These are phyloP conservation scores for Rhipidocladum racemiflorum DNA, from an alignment of 176 grass and related monocot species.

Conservation along the genomic window DNA sequence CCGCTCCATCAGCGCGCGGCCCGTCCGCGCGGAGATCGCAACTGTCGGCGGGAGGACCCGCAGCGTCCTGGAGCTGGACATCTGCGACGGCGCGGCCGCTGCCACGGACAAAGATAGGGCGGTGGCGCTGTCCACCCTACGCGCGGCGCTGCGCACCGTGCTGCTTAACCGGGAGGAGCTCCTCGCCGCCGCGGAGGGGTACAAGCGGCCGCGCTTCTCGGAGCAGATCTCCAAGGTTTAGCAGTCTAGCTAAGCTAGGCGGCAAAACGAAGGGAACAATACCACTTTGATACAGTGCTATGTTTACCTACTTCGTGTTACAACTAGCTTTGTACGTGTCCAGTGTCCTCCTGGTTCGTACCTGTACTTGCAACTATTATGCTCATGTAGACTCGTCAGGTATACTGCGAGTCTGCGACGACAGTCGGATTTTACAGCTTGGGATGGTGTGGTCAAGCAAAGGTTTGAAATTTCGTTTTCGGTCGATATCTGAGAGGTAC, in stretches of 20 bases:
- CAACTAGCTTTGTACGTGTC: not conserved
- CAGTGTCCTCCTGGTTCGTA: not conserved
- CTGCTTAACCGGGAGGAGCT: conserved; percentile 52
- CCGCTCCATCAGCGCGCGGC: conserved; percentile 60
- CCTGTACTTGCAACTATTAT: conserved; percentile 7
- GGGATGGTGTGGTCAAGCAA: not conserved
- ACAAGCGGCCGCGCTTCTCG: conserved; percentile 61
- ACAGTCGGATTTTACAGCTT: not conserved
- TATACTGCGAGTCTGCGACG: not conserved
- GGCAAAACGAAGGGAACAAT: conserved; percentile 4
- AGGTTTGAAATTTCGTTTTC: too few relatives aligned
- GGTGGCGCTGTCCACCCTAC: conserved; percentile 48
- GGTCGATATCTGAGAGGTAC: too few relatives aligned
- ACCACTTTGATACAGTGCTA: not conserved
- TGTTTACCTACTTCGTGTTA: not conserved
- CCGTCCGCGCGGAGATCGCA: conserved; percentile 77
- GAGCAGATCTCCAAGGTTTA: conserved; percentile 17
- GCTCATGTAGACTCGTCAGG: conserved; percentile 16
- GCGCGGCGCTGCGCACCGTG: conserved; percentile 63
- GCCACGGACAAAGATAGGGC: not conserved
- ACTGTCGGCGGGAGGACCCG: conserved; percentile 71
- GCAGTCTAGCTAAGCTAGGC: not conserved
- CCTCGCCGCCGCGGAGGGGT: conserved; percentile 12
- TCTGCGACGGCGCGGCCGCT: not conserved
- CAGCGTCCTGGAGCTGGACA: conserved; percentile 70